phyloP scores from a whole-genome alignment of 1,139 yeast species.

The Geotrichum histeridarum region DNA sequence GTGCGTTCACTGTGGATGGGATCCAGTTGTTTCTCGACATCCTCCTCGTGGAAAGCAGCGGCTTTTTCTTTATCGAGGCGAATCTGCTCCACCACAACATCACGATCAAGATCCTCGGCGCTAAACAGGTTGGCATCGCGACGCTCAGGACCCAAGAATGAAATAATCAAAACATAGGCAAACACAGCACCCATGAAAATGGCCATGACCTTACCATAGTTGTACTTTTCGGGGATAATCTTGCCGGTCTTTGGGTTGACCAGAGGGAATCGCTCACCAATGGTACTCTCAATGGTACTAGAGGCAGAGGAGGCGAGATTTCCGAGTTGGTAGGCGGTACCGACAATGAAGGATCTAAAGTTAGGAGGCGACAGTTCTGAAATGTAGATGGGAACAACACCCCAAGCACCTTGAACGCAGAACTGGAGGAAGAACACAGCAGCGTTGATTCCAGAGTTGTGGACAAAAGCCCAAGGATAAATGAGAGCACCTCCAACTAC shows the following conservation, averaged over 20 bases:
- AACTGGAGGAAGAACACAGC: conserved; percentile 75
- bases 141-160: conserved; percentile 71
- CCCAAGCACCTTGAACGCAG: conserved; percentile 86
- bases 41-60: conserved; percentile 7
- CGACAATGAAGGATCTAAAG: conserved; percentile 66
- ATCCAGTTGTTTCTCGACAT: neutral
- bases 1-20: neutral
- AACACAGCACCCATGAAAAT: conserved; percentile 77
- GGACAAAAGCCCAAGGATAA: conserved; percentile 68
- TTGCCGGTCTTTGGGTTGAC: conserved; percentile 27
- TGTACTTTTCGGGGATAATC: conserved; percentile 35
- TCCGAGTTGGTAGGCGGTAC: conserved; percentile 78
- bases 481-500: conserved; percentile 61
- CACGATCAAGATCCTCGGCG: conserved; percentile 4
- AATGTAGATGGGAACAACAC: conserved; percentile 73
- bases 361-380: conserved; percentile 76
- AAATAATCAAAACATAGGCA: conserved; percentile 53
- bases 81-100: neutral
- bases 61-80: conserved; percentile 11
- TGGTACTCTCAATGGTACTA: conserved; percentile 72
- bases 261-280: conserved; percentile 64
- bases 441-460: conserved; percentile 58
- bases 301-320: conserved; percentile 79
- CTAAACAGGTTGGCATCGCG: conserved; percentile 38
- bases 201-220: conserved; percentile 70